Evolutionary conservation across 1,139 yeast species (phyloP).

Genomic region (Hansenula lynferdii): DNA sequence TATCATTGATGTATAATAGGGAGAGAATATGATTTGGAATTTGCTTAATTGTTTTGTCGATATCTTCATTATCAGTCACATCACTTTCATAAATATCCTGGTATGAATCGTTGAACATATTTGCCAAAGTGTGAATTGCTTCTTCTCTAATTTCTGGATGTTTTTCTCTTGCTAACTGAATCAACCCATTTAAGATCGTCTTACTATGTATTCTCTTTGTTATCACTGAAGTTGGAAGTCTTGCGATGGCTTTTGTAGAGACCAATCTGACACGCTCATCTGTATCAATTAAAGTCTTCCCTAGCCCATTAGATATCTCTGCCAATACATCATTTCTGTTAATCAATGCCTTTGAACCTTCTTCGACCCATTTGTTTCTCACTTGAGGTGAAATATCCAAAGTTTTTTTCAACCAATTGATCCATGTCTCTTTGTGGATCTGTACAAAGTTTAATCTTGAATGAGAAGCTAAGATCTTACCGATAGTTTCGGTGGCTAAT

Average conservation of each 20-base stretch:
- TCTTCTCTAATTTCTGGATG: slow-evolving; percentile 59
- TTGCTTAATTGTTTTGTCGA: slow-evolving; percentile 39
- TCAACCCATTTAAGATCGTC: slow-evolving; percentile 47
- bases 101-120: slow-evolving; percentile 37
- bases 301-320: slow-evolving; percentile 55
- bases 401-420: slow-evolving; percentile 69
- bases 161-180: slow-evolving; percentile 67
- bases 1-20: slow-evolving; percentile 72
- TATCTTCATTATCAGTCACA: slow-evolving; percentile 22
- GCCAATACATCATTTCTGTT: slow-evolving; percentile 41
- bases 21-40: slow-evolving; percentile 68
- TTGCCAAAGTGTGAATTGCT: slow-evolving; percentile 52
- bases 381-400: slow-evolving; percentile 65
- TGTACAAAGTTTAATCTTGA: slow-evolving; percentile 54
- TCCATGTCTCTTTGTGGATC: slow-evolving; percentile 58
- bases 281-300: slow-evolving; percentile 68
- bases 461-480: slow-evolving; percentile 52
- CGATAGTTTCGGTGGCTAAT: slow-evolving; percentile 71
- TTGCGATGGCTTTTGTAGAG: slow-evolving; percentile 47
- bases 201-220: slow-evolving; percentile 41
- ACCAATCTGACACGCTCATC: slow-evolving; percentile 69
- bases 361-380: slow-evolving; percentile 66
- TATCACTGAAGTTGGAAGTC: slow-evolving; percentile 36
- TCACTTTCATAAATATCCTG: slow-evolving; percentile 17
- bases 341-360: slow-evolving; percentile 41